Base-by-base conservation (phyloP, 2,329 filamentous ascomycete species). In the Epichloe gansuensis region DNA sequence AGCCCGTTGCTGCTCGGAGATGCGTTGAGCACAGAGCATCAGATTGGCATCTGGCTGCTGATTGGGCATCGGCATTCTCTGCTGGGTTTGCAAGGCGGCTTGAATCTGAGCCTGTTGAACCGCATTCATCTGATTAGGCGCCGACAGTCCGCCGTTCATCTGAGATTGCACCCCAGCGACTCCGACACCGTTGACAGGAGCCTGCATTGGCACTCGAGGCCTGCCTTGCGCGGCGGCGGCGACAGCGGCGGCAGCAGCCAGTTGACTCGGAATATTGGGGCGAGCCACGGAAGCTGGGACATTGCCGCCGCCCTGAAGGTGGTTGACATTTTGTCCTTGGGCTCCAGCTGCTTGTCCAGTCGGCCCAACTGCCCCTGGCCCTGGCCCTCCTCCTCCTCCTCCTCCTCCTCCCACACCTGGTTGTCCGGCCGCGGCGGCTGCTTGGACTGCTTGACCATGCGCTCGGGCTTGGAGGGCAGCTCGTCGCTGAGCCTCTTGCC, bases 21-120 rank as follows among this genome's bases (percentile, higher is more conserved):
- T 80, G 43, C 80, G 78, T 51, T 82, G 80, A 15, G 82, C 78
- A 60, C 85, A 82, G 59, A 84, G 70, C 58, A 82, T 73, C 46
- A 82, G 66, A 51, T 74, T 74, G 27, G 77, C 69, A 54, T 82
- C 77, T 3, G 78, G 63, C 40, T 64, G 65, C 41, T 64, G 62
- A 38, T 66, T 66, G 2, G 65, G 64, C 57, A 67, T 65, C 2
- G 80, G 76, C 71, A 87, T 76, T 51, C 84, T 77, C 50, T 79
- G 74, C 56, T 84, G 77, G 5, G 70, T 71, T 55, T 77, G 71
- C 58, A 70, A 58, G 15, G 75, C 74, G 13, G 53, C 53, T 59
- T 85, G 82, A 71, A 88, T 76, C 57, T 85, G 85, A 25, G 84
- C 82, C 63, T 87, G 84, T 39, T 82, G 80, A 25, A 86, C 74